These are phyloP conservation scores for Candida sakaeoensis DNA, from an alignment of 805 yeast genomes.

Conservation along the genomic window DNA sequence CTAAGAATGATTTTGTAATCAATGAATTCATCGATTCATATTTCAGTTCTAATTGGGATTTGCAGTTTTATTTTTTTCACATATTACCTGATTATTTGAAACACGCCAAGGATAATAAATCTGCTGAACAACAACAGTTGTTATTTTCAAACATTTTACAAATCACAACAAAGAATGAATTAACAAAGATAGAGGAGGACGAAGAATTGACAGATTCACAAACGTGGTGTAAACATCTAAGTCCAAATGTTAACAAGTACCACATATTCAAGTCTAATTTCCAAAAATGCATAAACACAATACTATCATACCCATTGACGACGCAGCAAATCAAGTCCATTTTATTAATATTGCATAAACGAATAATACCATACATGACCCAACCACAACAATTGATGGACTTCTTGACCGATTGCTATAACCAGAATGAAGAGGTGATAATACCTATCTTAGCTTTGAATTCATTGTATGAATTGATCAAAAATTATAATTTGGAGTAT, in stretches of 20 bases:
- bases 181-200: conserved; percentile 18
- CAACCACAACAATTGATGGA: conserved; percentile 88
- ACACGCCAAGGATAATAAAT: conserved; percentile 21
- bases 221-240: conserved; percentile 30
- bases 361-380: conserved; percentile 75
- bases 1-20: conserved; percentile 39
- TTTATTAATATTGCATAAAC: conserved; percentile 70
- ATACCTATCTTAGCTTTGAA: conserved; percentile 78
- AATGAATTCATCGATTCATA: conserved; percentile 51
- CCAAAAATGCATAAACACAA: conserved; percentile 63
- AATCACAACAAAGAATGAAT: conserved; percentile 29
- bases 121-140: conserved; percentile 14
- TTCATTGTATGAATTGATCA: conserved; percentile 84
- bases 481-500: conserved; percentile 77
- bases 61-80: conserved; percentile 69
- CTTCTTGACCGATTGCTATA: conserved; percentile 83
- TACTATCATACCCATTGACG: conserved; percentile 49
- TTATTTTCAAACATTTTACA: conserved; percentile 41
- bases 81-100: conserved; percentile 32
- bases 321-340: conserved; percentile 64
- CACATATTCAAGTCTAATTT: conserved; percentile 56
- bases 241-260: conserved; percentile 33
- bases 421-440: conserved; percentile 41
- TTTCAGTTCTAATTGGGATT: conserved; percentile 63
- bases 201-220: conserved; percentile 23